Percentiles rank a stretch among this genome's conserved stretches.
These are phyloP conservation scores for Solanum paucissectum DNA, from an alignment of 257 asterid genomes.

Conservation along the genomic window DNA sequence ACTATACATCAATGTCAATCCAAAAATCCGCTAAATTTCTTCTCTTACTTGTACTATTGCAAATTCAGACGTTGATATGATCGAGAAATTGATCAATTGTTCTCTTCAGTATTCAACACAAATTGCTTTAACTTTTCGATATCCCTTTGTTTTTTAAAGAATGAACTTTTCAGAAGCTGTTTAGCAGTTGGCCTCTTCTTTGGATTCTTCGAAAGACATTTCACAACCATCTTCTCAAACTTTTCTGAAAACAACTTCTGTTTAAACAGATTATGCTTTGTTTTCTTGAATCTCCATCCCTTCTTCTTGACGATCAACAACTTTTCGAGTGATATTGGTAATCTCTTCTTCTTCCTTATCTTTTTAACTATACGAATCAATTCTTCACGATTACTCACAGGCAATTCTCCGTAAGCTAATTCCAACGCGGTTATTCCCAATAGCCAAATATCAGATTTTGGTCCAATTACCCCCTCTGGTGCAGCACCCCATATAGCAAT, in stretches of 20 bases:
- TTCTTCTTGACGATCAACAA: neutral
- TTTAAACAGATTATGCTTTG: neutral
- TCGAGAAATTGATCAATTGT: neutral
- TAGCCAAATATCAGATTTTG: slow-evolving; percentile 13
- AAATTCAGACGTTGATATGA: neutral
- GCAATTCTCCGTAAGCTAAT: slow-evolving; percentile 7
- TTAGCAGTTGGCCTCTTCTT: slow-evolving; percentile 1
- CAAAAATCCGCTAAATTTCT: no score
- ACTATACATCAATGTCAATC: no score
- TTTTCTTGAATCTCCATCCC: neutral
- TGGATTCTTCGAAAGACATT: neutral
- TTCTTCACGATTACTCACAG: neutral
- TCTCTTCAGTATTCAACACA: neutral
- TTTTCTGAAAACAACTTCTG: neutral
- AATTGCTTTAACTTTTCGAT: neutral
- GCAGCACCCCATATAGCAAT: slow-evolving; percentile 8
- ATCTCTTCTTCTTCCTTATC: neutral
- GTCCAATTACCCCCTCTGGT: neutral
- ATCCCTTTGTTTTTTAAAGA: neutral
- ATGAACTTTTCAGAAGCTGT: neutral
- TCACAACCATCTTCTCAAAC: neutral
- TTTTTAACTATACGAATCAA: neutral
- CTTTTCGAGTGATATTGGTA: neutral
- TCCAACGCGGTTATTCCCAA: slow-evolving; percentile 15
- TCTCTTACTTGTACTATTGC: no score